phyloP scores from a whole-genome alignment of 306 rosid species.

The Pyrus communis region DNA sequence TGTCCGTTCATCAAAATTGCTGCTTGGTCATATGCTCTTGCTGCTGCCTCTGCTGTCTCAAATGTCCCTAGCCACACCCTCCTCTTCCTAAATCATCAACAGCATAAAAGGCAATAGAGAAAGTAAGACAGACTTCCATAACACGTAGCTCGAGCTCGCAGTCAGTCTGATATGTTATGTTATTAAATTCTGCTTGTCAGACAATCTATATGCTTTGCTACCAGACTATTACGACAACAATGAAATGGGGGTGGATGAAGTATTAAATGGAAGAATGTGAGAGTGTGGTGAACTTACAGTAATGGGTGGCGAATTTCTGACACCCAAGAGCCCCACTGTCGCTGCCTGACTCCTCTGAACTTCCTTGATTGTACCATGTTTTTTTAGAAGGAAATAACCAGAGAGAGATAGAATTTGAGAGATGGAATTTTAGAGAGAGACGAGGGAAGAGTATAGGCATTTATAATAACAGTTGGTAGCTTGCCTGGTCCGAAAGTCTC shows the following conservation, averaged over 20 bases:
- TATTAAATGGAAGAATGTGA: not conserved
- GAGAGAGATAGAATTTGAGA: not conserved
- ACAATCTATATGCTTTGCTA: not conserved
- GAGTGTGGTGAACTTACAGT: slow-evolving; percentile 35
- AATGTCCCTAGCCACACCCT: slow-evolving; percentile 98
- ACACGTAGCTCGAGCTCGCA: not conserved
- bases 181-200: not conserved
- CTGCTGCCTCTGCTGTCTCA: slow-evolving; percentile 98
- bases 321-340: slow-evolving; percentile 99
- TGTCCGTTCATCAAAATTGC: slow-evolving; percentile 90
- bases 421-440: not conserved
- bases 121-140: not conserved
- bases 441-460: slow-evolving; percentile 1
- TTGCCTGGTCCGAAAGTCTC: slow-evolving; percentile 40
- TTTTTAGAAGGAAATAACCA: not conserved
- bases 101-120: not conserved
- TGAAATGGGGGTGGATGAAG: not conserved
- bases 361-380: slow-evolving; percentile 77
- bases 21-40: slow-evolving; percentile 96
- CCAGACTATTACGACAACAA: no score
- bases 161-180: not conserved
- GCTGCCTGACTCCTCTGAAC: slow-evolving; percentile 99
- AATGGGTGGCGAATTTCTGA: slow-evolving; percentile 99
- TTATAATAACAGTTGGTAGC: slow-evolving; percentile 57
- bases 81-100: slow-evolving; percentile 50